Evolutionary conservation across 208 protist genomes (phyloP), one percentile per base, ranked within the genome.

Genomic region (Acanthamoeba triangularis): DNA sequence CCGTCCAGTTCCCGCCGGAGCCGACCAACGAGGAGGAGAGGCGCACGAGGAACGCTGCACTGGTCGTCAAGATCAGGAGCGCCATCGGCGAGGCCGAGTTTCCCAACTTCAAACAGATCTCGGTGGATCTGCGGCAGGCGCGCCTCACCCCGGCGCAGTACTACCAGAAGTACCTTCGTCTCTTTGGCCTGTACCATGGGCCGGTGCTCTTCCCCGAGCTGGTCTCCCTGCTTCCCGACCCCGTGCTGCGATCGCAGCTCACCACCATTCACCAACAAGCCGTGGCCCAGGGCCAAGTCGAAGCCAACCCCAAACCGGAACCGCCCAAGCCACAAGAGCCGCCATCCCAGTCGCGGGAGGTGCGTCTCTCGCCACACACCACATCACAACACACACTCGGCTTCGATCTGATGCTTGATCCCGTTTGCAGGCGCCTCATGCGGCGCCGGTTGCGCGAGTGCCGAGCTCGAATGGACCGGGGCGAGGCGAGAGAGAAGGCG

Each of bases 31-130:
- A 90, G 8, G 82, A 90, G 30, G 82, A 90, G 23, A 56, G 49
- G 82, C 52, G 44, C 7, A 44, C 44, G 20, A 56, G 82, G 33
- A 90, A 90, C 52, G 52, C n/a, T 4, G 82, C 82, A 1, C 23
- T 90, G n/a, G 54, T 90, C 8, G 82, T 65, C 25, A 90, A 63
- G 82, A 90, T 90, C 47, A 56, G 23, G 82, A 67, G 33, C 52
- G 44, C 54, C 52, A 67, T 90, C 52, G 82, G 82, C n/a, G 82
- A 90, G 52, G 11, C 13, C 28, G 82, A 90, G 49, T 90, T 90
- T 20, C 52, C 82, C 82, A 65, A 90, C 33, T 90, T 90, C 54
- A 90, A 90, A 49, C 82, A 90, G 54, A 44, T 67, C 10, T 67
- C 52, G 6, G 82, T 90, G 16, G 82, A 90, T n/a, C 82, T 90